Evolutionary conservation across 2,329 filamentous ascomycete genomes (phyloP).

Genomic region (Ampelomyces quisqualis): DNA sequence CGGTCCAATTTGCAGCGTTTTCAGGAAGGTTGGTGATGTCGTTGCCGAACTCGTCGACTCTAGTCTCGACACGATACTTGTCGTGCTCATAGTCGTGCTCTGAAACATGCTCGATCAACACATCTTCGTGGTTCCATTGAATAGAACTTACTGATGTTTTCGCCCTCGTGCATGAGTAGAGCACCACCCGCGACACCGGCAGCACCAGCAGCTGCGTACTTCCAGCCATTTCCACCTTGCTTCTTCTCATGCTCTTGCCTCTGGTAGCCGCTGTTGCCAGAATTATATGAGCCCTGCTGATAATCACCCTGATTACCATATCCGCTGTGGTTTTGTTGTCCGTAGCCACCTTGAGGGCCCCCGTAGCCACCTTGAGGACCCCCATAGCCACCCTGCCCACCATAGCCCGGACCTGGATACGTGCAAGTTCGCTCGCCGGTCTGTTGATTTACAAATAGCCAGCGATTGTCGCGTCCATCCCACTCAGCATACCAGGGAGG

Average conservation of each 20-base stretch:
- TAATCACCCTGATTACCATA: conserved; percentile 18
- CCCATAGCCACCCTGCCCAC: conserved; percentile 21
- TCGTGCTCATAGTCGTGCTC: conserved; percentile 21
- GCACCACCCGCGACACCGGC: conserved; percentile 28
- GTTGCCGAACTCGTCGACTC: conserved; percentile 20
- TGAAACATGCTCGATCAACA: conserved; percentile 6
- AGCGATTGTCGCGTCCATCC: conserved; percentile 23
- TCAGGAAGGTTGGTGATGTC: conserved; percentile 24
- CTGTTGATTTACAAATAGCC: conserved; percentile 32
- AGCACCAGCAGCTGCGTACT: conserved; percentile 28
- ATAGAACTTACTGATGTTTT: conserved; percentile 23
- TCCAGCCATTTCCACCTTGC: conserved; percentile 27
- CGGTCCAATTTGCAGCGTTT: conserved; percentile 26
- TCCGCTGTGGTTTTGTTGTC: conserved; percentile 12
- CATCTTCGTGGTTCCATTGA: background rate
- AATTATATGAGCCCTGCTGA: conserved; percentile 20
- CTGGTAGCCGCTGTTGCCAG: conserved; percentile 12
- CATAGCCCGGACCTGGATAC: conserved; percentile 26
- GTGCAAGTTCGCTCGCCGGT: conserved; percentile 26
- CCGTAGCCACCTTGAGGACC: conserved; percentile 6
- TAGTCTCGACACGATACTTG: conserved; percentile 18
- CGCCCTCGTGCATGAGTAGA: conserved; percentile 29
- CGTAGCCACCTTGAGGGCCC: conserved; percentile 4
- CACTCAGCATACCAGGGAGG: conserved; percentile 29
- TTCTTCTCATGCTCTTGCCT: conserved; percentile 20